phyloP scores from a whole-genome alignment of 2,329 filamentous ascomycete species.

The Cladophialophora psammophila region DNA sequence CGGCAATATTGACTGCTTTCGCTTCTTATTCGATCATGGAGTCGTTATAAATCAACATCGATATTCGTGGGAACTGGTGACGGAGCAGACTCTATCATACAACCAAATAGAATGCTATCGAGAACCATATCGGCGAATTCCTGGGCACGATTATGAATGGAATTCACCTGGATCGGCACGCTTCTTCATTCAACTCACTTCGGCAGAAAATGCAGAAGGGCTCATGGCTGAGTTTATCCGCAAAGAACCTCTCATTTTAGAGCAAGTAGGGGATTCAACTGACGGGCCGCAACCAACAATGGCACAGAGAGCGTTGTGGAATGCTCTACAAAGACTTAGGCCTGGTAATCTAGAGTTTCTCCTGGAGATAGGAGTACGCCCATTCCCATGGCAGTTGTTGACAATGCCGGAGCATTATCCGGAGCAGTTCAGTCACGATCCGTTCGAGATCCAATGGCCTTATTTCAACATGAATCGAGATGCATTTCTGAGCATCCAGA shows the following conservation, averaged over 20 bases:
- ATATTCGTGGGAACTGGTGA: background rate
- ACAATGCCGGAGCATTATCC: no score
- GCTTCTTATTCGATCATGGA: background rate
- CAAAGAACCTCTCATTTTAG: no score
- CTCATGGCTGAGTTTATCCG: conserved; percentile 4
- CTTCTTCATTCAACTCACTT: no score
- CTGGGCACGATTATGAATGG: no score
- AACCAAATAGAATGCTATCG: conserved; percentile 25
- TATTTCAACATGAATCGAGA: conserved; percentile 21
- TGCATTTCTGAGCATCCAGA: conserved; percentile 12
- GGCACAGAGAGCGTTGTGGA: conserved; percentile 19
- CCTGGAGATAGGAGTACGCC: conserved; percentile 5
- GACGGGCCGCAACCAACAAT: conserved; percentile 1
- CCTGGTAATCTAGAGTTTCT: conserved; percentile 6
- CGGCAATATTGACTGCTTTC: conserved; percentile 15
- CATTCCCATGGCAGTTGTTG: background rate
- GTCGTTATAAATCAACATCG: no score
- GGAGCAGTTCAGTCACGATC: background rate
- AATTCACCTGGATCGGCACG: no score
- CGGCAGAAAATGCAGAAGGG: background rate
- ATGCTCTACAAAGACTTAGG: conserved; percentile 18
- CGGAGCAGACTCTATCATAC: conserved; percentile 17
- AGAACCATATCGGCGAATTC: conserved; percentile 11
- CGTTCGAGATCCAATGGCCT: conserved; percentile 15
- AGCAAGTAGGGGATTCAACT: background rate